Evolutionary conservation across 805 yeast genomes (phyloP), one percentile per base, ranked within the genome.

Genomic region (Saccharomycopsis oosterbeekiorum): DNA sequence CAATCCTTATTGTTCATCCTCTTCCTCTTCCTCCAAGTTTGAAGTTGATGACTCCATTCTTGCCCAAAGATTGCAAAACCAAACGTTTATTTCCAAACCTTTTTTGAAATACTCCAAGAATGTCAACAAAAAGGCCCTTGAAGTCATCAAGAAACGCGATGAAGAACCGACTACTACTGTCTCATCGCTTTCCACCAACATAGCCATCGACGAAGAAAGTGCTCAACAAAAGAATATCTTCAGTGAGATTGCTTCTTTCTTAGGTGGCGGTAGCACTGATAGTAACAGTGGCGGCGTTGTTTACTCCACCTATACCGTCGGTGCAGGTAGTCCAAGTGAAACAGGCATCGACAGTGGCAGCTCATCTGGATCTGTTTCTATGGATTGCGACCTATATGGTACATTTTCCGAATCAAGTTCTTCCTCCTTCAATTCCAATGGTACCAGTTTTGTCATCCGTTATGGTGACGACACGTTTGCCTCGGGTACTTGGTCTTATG

Each of bases 401-500:
- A 71, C 79, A 4, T 79, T 76, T 62, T 68, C 73, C 60, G 55
- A 67, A 1, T 61, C 65, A 3, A 51, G 60, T 2, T 78, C 82
- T 0, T 59, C 71, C 1, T 63, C 78, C 5, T 79, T 70, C 65
- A 26, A 64, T 1, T 58, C 61, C 17, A 72, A 77, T 59, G 59
- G 67, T 26, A 70, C 78, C 0, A 64, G 70, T 14, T 80, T 78
- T 62, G 65, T 62, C 40, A 78, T 79, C 63, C 64, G 68, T 56
- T 84, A 83, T 68, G 78, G 78, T 15, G 86, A 82, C 65, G 74
- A 75, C 26, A 71, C 78, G 8, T 77, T 71, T 63, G 84, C 84
- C 11, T 65, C 68, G 11, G 89, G 88, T 12, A 63, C 66, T 12
- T 84, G 84, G 83, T 96, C 88, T 19, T 72, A 76, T 55, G 97